phyloP scores from a whole-genome alignment of 768 basidiomycete species.

The Xerocomellus intermedius region DNA sequence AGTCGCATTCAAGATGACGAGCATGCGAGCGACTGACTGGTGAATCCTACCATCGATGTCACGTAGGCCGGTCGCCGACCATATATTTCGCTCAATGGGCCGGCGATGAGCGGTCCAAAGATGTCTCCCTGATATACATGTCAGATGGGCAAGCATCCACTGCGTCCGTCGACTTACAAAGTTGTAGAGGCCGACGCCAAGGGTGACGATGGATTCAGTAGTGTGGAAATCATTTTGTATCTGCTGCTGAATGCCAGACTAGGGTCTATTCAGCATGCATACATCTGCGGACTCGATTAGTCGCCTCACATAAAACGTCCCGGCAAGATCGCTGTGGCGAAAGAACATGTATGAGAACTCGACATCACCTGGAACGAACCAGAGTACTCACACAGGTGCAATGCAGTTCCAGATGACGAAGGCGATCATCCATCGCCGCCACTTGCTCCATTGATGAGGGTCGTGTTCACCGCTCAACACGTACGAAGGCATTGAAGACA shows the following conservation, averaged over 20 bases:
- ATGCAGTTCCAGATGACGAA: constrained; percentile 31
- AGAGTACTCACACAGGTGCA: constrained; percentile 27
- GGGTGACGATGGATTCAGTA: constrained; percentile 22
- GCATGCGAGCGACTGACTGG: constrained; percentile 12
- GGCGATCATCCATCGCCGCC: constrained; percentile 27
- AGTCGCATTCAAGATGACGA: neutral
- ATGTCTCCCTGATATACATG: constrained; percentile 16
- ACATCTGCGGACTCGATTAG: neutral
- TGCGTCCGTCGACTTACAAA: constrained; percentile 17
- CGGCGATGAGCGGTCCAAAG: constrained; percentile 26
- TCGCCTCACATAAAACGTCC: constrained; percentile 29
- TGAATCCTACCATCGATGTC: constrained; percentile 21
- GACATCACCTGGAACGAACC: neutral
- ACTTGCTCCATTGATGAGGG: constrained; percentile 30
- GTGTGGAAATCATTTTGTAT: constrained; percentile 24
- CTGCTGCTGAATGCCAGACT: constrained; percentile 31
- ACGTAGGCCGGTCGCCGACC: constrained; percentile 27
- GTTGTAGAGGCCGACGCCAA: constrained; percentile 27
- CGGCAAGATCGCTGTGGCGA: constrained; percentile 20
- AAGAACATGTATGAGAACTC: neutral
- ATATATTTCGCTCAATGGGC: constrained; percentile 26
- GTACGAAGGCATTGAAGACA: constrained; percentile 21
- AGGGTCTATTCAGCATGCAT: constrained; percentile 1
- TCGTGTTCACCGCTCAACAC: constrained; percentile 21
- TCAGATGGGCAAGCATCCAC: neutral